A percentile compares a stretch with the other conserved stretches of the same genome.
Evolutionary conservation across 164 flowering plant genomes (phyloP).

Genomic region (Sextonia rubra): DNA sequence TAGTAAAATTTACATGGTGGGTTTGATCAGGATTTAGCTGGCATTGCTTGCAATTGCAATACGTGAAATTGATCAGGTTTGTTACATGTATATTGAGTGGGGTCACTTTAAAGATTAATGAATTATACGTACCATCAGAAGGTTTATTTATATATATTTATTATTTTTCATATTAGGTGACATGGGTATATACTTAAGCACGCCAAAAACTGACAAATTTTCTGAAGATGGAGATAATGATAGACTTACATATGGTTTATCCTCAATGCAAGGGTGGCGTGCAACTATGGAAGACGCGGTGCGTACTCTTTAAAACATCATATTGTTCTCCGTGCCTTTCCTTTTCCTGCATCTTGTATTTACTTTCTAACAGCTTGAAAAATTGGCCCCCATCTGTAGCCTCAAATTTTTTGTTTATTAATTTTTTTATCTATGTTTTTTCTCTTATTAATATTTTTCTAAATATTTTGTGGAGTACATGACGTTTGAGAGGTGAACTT

Average conservation of each 20-base stretch:
- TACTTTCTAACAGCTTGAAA: not conserved
- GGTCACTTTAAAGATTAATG: not conserved
- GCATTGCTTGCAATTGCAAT: not conserved
- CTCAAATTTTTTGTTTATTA: not conserved
- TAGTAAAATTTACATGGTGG: not conserved
- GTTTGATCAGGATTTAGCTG: not conserved
- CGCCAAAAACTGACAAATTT: conserved; percentile 70
- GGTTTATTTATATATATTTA: not conserved
- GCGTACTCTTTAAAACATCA: conserved; percentile 25
- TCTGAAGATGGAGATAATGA: conserved; percentile 72
- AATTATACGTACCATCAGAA: not conserved
- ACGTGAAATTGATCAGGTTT: not conserved
- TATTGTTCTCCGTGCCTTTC: not conserved
- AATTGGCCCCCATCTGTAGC: not conserved
- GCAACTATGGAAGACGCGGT: conserved; percentile 89
- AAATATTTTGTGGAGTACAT: no score
- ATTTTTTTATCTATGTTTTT: not conserved
- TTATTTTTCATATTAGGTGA: conserved; percentile 19
- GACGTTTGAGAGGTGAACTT: no score
- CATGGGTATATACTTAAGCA: conserved; percentile 77
- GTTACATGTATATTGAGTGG: not conserved
- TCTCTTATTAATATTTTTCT: no score
- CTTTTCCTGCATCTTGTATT: not conserved
- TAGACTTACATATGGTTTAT: conserved; percentile 57
- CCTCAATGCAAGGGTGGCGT: conserved; percentile 92